phyloP scores from a whole-genome alignment of 257 asterid species.

The Datura wrightii region DNA sequence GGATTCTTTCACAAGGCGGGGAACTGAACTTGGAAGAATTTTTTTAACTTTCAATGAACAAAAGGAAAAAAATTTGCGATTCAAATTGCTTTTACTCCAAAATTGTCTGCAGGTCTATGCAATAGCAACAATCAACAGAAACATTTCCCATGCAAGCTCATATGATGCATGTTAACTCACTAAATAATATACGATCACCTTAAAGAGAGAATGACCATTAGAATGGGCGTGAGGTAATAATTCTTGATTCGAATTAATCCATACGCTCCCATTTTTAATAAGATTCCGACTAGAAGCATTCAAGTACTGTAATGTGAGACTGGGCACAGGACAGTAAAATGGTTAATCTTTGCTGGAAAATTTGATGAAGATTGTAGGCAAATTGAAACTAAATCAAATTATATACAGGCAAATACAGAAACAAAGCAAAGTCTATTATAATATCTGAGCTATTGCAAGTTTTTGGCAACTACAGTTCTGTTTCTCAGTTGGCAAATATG shows the following conservation, averaged over 20 bases:
- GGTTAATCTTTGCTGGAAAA: not conserved
- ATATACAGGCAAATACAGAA: not conserved
- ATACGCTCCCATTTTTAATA: no score
- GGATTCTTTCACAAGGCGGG: no score
- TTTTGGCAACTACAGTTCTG: not conserved
- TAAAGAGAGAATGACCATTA: not conserved
- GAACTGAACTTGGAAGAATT: no score
- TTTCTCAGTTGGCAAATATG: constrained; percentile 5
- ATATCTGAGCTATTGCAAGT: not conserved
- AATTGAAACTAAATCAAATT: not conserved
- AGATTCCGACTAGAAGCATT: no score
- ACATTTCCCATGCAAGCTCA: not conserved
- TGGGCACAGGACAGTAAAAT: not conserved
- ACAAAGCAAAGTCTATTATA: not conserved
- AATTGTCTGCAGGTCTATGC: no score
- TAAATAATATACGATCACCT: not conserved
- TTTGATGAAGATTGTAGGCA: not conserved
- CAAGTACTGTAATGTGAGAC: not conserved
- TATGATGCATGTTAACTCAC: constrained; percentile 3
- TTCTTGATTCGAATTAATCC: no score
- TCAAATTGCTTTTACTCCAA: no score
- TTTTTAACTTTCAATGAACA: no score
- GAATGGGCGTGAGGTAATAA: not conserved
- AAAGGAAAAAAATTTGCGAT: no score
- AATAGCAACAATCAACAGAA: no score